phyloP scores from a whole-genome alignment of 116 monocot genomes.

The Cymodocea nodosa region DNA sequence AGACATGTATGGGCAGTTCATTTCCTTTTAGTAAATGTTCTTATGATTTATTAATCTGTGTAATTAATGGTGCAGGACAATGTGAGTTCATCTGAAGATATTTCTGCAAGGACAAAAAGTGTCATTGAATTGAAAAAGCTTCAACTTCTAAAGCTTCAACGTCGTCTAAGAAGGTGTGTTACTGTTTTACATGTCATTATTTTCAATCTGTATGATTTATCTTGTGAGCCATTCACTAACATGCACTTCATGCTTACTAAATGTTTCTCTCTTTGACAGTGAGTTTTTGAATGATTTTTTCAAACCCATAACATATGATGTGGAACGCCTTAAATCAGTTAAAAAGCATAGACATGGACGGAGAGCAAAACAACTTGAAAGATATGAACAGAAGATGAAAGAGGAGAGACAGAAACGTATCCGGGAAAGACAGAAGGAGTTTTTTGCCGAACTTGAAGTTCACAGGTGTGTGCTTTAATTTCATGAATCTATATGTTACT shows the following conservation, averaged over 20 bases:
- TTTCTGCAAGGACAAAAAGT: conserved; percentile 91
- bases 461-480: conserved; percentile 46
- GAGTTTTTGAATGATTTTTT: conserved; percentile 91
- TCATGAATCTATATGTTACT: neutral
- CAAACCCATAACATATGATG: conserved; percentile 70
- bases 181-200: neutral
- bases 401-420: conserved; percentile 95
- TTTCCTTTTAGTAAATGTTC: neutral
- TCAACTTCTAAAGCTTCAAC: conserved; percentile 85
- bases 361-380: conserved; percentile 83
- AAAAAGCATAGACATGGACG: conserved; percentile 96
- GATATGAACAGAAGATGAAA: conserved; percentile 95
- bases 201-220: too few species aligned
- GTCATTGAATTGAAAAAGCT: conserved; percentile 98
- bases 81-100: conserved; percentile 94
- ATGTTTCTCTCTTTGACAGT: conserved; percentile 39
- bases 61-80: conserved; percentile 44
- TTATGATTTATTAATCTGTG: neutral
- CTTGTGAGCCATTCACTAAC: too few species aligned
- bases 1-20: too few species aligned
- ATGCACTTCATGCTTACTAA: too few species aligned
- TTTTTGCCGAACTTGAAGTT: conserved; percentile 87
- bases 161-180: conserved; percentile 67
- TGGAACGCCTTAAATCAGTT: conserved; percentile 68
- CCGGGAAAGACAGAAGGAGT: conserved; percentile 92